phyloP scores from a whole-genome alignment of 495 filamentous ascomycete species.

The Talaromyces trachyspermus region DNA sequence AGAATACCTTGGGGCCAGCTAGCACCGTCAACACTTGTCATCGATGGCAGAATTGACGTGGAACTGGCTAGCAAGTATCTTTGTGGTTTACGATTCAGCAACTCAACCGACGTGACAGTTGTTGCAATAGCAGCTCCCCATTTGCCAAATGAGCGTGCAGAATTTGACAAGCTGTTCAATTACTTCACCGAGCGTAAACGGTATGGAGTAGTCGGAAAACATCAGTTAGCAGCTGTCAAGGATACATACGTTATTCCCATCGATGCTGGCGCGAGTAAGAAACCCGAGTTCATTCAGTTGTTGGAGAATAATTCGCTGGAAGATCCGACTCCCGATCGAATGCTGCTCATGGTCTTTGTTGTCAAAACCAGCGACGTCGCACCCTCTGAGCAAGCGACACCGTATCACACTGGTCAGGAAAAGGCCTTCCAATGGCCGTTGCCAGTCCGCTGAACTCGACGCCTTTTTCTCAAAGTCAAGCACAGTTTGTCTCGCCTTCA shows the following conservation, averaged over 20 bases:
- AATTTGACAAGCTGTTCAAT: conserved; percentile 63
- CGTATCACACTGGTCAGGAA: conserved; percentile 29
- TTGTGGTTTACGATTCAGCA: conserved; percentile 66
- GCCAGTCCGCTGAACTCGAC: conserved; percentile 40
- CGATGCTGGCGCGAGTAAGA: conserved; percentile 48
- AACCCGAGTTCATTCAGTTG: conserved; percentile 69
- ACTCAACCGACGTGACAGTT: conserved; percentile 64
- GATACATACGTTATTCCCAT: conserved; percentile 74
- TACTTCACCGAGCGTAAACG: conserved; percentile 71
- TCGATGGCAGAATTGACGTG: conserved; percentile 78
- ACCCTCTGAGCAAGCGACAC: conserved; percentile 38
- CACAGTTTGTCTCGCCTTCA: conserved; percentile 23
- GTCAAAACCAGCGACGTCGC: conserved; percentile 44
- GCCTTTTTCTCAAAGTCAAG: conserved; percentile 30
- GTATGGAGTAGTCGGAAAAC: conserved; percentile 75
- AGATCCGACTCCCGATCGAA: conserved; percentile 54
- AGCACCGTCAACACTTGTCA: conserved; percentile 56
- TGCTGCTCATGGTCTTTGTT: conserved; percentile 72
- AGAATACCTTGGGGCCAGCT: conserved; percentile 61
- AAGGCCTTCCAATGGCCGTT: conserved; percentile 22
- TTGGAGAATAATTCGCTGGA: conserved; percentile 68
- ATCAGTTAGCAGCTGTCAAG: conserved; percentile 57
- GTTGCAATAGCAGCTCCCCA: conserved; percentile 56
- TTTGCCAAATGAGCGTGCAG: conserved; percentile 36
- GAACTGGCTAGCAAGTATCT: conserved; percentile 82